phyloP scores from a whole-genome alignment of 139 green algal species.

The Mesotaenium endlicherianum region DNA sequence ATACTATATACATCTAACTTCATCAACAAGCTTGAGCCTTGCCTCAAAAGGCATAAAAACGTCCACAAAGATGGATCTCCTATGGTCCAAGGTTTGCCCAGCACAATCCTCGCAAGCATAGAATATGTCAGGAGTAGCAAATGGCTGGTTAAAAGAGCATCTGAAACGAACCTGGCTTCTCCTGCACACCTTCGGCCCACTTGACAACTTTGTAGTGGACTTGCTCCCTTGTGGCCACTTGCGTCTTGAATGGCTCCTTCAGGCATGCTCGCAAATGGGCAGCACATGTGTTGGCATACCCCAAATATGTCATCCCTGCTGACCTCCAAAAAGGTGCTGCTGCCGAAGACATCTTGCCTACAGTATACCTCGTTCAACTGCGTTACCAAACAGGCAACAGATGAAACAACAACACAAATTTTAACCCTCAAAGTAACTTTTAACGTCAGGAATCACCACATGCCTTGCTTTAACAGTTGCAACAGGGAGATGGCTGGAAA shows the following conservation, averaged over 20 bases:
- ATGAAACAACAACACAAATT: neutral
- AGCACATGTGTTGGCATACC: slow-evolving; percentile 70
- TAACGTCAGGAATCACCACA: too few species aligned
- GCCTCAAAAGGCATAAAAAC: too few species aligned
- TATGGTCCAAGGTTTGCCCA: too few species aligned
- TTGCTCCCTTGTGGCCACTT: slow-evolving; percentile 61
- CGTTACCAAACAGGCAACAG: neutral
- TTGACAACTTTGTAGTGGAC: slow-evolving; percentile 67
- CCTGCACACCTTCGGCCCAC: slow-evolving; percentile 67
- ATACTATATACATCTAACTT: too few species aligned
- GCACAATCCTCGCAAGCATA: too few species aligned
- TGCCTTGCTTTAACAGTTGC: too few species aligned
- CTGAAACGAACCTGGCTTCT: slow-evolving; percentile 51
- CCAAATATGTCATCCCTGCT: slow-evolving; percentile 78
- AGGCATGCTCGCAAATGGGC: slow-evolving; percentile 70
- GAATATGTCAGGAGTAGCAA: too few species aligned
- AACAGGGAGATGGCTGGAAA: too few species aligned
- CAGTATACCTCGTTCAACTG: neutral
- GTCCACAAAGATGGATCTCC: too few species aligned
- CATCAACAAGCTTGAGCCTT: too few species aligned
- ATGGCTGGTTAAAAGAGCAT: too few species aligned
- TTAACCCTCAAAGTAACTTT: too few species aligned
- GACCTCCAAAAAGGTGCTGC: slow-evolving; percentile 66
- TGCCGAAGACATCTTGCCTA: slow-evolving; percentile 18
- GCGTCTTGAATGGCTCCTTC: slow-evolving; percentile 68